A percentile compares a stretch with the other conserved stretches of the same genome.
These are phyloP conservation scores for Mycena polygramma DNA, from an alignment of 768 basidiomycete species.

Conservation along the genomic window DNA sequence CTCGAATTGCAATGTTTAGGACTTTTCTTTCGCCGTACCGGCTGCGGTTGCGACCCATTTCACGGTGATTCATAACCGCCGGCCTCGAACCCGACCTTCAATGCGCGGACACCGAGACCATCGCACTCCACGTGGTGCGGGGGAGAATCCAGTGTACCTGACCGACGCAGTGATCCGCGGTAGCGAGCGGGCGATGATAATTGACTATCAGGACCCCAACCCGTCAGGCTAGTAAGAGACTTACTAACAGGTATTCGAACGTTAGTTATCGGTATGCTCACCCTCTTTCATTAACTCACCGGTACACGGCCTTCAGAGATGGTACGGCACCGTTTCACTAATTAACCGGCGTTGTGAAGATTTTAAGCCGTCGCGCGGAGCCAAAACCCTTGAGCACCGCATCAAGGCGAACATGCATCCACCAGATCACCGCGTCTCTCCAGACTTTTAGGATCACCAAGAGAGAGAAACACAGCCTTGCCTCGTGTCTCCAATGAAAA, in stretches of 20 bases:
- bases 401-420: slow-evolving; percentile 6
- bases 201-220: slow-evolving; percentile 31
- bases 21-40: slow-evolving; percentile 6
- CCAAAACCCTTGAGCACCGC: slow-evolving; percentile 20
- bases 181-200: slow-evolving; percentile 26
- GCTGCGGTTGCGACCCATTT: background rate
- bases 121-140: slow-evolving; percentile 43
- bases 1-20: background rate
- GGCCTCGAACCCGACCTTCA: slow-evolving; percentile 14
- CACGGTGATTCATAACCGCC: slow-evolving; percentile 24
- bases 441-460: slow-evolving; percentile 21
- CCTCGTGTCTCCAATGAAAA: background rate
- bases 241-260: slow-evolving; percentile 26
- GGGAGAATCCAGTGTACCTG: slow-evolving; percentile 13
- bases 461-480: slow-evolving; percentile 22
- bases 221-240: slow-evolving; percentile 24
- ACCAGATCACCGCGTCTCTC: slow-evolving; percentile 4
- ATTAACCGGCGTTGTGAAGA: slow-evolving; percentile 18
- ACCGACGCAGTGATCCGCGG: slow-evolving; percentile 30
- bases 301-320: slow-evolving; percentile 16
- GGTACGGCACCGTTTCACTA: slow-evolving; percentile 32
- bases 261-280: slow-evolving; percentile 36
- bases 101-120: slow-evolving; percentile 43
- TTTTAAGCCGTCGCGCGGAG: slow-evolving; percentile 3
- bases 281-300: slow-evolving; percentile 32